Evolutionary conservation across 179 eudicot species (phyloP).

Genomic region (Beta corolliflora): DNA sequence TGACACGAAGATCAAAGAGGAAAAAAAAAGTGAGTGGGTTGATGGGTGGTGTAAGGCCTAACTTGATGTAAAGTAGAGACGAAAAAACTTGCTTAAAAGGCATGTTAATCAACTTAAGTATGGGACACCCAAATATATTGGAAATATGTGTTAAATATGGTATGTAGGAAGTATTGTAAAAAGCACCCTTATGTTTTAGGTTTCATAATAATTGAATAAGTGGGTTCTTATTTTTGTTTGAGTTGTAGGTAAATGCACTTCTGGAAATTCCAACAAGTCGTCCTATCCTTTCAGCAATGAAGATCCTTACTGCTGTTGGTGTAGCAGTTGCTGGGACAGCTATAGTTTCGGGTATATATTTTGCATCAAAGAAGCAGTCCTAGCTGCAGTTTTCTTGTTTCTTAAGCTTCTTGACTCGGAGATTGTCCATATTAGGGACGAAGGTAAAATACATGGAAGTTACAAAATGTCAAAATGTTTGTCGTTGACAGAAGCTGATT

Average conservation of each 20-base stretch:
- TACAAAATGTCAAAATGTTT: neutral
- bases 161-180: neutral
- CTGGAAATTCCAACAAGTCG: conserved; percentile 47
- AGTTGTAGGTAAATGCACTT: conserved; percentile 60
- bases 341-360: conserved; percentile 70
- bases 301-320: conserved; percentile 61
- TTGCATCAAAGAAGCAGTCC: conserved; percentile 44
- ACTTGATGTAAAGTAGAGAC: too few relatives aligned
- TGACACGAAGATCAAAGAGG: too few relatives aligned
- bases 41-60: too few relatives aligned
- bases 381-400: conserved; percentile 9
- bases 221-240: neutral
- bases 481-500: neutral
- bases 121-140: neutral
- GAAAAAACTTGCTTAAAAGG: too few relatives aligned
- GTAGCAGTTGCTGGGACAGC: conserved; percentile 79
- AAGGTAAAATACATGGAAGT: neutral
- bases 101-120: too few relatives aligned
- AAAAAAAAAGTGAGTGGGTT: too few relatives aligned
- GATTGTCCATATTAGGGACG: neutral
- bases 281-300: conserved; percentile 37
- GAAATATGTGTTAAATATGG: neutral
- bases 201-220: neutral
- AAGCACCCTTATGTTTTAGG: neutral
- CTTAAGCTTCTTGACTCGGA: neutral